phyloP scores from a whole-genome alignment of 192 early-diverging fungal species.

The Phlyctochytrium bullatum region DNA sequence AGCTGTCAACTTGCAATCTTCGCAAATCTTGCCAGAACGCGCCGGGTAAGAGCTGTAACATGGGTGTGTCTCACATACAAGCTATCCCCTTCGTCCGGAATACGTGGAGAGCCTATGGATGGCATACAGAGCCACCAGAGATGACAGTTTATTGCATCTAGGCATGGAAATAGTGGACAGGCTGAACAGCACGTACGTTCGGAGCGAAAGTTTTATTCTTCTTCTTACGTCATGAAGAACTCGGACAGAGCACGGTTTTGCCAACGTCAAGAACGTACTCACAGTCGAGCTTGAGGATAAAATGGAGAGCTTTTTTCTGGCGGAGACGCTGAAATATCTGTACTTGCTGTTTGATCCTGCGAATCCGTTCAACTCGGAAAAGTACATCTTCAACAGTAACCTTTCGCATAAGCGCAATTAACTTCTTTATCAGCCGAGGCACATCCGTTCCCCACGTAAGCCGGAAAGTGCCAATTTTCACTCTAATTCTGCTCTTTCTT shows the following conservation, averaged over 20 bases:
- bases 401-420: neutral
- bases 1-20: slow-evolving; percentile 15
- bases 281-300: slow-evolving; percentile 24
- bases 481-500: neutral
- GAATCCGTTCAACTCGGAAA: slow-evolving; percentile 19
- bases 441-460: slow-evolving; percentile 25
- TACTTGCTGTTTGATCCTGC: slow-evolving; percentile 20
- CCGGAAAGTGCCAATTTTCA: too few relatives aligned
- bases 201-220: neutral
- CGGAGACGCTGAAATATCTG: slow-evolving; percentile 29
- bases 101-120: slow-evolving; percentile 63
- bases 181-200: slow-evolving; percentile 18
- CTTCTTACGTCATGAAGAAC: neutral
- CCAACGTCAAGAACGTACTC: slow-evolving; percentile 25
- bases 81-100: slow-evolving; percentile 81
- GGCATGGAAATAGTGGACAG: slow-evolving; percentile 25
- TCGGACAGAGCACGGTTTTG: slow-evolving; percentile 27
- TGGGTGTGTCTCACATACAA: slow-evolving; percentile 39
- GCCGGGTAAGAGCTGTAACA: neutral
- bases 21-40: neutral
- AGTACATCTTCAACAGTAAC: slow-evolving; percentile 27
- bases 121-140: slow-evolving; percentile 27
- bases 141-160: slow-evolving; percentile 20
- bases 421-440: slow-evolving; percentile 19
- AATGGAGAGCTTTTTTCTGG: slow-evolving; percentile 34